phyloP scores from a whole-genome alignment of 345 rosid species.

The Eucalyptus sp. region DNA sequence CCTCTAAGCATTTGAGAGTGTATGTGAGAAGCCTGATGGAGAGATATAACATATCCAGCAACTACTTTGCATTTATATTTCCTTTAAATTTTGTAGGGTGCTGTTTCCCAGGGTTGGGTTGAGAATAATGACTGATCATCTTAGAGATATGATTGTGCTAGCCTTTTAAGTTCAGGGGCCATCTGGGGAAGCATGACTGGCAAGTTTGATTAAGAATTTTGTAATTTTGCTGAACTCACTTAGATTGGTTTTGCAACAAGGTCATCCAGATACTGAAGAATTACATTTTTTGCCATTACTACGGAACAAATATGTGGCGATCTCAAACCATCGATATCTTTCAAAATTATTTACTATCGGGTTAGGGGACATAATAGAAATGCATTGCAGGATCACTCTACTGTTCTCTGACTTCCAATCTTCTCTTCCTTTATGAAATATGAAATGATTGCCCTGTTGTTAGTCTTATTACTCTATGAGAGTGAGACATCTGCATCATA shows the following conservation, averaged over 20 bases:
- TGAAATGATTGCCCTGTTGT: background rate
- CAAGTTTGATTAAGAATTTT: background rate
- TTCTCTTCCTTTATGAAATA: background rate
- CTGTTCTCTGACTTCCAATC: background rate
- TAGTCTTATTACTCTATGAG: background rate
- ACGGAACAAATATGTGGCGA: background rate
- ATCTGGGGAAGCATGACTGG: background rate
- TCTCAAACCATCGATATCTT: background rate
- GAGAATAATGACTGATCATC: background rate
- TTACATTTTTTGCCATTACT: background rate
- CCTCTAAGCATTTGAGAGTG: background rate
- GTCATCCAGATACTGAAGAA: background rate
- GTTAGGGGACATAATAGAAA: background rate
- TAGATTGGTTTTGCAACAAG: background rate
- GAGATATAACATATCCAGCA: background rate
- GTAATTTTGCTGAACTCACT: background rate
- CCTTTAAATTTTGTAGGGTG: background rate
- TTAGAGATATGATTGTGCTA: background rate
- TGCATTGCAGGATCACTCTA: background rate
- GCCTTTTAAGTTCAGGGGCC: background rate
- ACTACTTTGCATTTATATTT: background rate
- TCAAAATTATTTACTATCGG: background rate
- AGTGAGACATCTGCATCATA: background rate
- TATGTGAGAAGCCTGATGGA: background rate
- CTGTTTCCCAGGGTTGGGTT: background rate